phyloP scores from a whole-genome alignment of 2,329 filamentous ascomycete genomes.

The Apiospora arundinis region DNA sequence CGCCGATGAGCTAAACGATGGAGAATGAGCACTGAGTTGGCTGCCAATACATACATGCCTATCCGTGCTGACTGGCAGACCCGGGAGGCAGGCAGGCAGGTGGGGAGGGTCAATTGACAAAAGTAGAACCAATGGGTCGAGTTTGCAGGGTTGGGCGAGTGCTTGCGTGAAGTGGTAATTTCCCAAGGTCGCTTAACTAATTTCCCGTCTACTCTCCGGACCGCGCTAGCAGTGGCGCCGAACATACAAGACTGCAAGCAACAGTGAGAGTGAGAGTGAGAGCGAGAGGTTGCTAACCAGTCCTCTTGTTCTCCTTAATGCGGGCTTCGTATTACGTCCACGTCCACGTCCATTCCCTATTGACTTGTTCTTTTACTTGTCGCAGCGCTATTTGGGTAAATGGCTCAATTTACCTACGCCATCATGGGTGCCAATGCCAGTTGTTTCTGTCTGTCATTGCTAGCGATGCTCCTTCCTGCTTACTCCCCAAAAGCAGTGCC shows the following conservation, averaged over 20 bases:
- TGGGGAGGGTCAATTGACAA: neutral
- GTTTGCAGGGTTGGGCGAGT: neutral
- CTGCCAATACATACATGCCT: neutral
- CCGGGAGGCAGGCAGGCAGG: neutral
- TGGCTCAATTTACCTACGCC: too few species aligned
- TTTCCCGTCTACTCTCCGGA: conserved; percentile 17
- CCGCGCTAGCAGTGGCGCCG: conserved; percentile 18
- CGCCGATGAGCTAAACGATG: neutral
- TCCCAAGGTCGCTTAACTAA: conserved; percentile 22
- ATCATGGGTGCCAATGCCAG: too few species aligned
- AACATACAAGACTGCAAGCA: too few species aligned
- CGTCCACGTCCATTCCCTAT: neutral
- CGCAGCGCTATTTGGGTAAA: neutral
- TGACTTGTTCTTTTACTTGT: neutral
- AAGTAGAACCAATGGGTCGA: conserved; percentile 7
- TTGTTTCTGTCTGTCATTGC: too few species aligned
- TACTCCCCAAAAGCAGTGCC: too few species aligned
- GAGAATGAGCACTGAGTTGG: neutral
- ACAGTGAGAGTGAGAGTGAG: too few species aligned
- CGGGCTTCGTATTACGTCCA: neutral
- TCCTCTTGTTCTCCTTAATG: neutral
- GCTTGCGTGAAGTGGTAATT: conserved; percentile 9
- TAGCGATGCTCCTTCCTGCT: too few species aligned
- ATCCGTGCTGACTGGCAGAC: too few species aligned
- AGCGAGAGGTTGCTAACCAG: neutral